Base-by-base conservation (phyloP, 371 early-diverging fungal species). In the Funneliformis caledonium region DNA sequence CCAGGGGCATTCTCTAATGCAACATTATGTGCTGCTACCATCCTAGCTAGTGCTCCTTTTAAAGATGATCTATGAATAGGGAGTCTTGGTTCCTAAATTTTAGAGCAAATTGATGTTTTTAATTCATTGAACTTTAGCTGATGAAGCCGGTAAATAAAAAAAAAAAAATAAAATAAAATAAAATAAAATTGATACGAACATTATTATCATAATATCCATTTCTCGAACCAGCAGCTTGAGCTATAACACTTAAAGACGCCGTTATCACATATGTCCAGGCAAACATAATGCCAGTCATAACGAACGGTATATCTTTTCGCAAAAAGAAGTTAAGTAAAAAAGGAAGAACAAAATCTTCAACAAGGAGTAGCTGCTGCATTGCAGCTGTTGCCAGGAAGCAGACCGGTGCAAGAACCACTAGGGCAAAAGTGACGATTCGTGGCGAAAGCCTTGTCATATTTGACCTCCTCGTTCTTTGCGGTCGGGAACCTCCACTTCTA, bases 311-410 rank as follows among this genome's bases (percentile, higher is more conserved):
- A 65, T 77, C 78, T 26, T 67, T 77, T 50, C 26, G 19, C 37
- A 42, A 12, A 52, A 74, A 74, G 47, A 48, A 77, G 45, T 77
- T 2, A 10, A 47, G 60, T 19, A 77, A 26, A 65, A 67, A 16
- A 10, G 78, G 78, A 45, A 77, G 65, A 10, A 77, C 16, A 9
- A 22, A 45, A 2, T 77, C 12, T 10, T 77, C 78, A n/a, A 77
- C 78, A 26, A 77, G 12, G 22, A 26, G 67, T 50, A 37, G 16
- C n/a, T 77, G 78, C 50, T 77, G 78, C 22, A 77, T 16, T 1
- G 78, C 67, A 33, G 65, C 78, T 42, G 67, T 77, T 22, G 67
- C 78, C n/a, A 77, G 19, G n/a, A 77, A 77, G 31, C 78, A 77
- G 47, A 43, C 45, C 3, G 78, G 78, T 11, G 75, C 9, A 10